phyloP scores from a whole-genome alignment of 2,329 filamentous ascomycete species.

The Kalaharituber pfeilii region DNA sequence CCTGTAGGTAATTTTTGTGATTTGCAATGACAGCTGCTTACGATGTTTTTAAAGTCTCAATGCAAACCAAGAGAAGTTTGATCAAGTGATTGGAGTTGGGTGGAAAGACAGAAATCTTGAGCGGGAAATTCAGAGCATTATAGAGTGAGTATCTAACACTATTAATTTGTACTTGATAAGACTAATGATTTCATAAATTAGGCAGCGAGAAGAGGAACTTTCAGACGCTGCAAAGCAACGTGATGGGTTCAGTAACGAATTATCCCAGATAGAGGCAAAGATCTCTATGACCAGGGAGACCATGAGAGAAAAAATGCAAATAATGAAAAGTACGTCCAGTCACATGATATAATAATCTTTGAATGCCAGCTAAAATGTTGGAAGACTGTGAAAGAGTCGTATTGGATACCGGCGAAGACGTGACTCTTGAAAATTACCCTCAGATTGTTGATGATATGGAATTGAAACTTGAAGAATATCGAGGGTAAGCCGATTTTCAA shows the following conservation, averaged over 20 bases:
- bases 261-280: conserved; percentile 57
- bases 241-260: conserved; percentile 51
- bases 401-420: conserved; percentile 5
- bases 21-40: not conserved
- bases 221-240: conserved; percentile 25
- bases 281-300: conserved; percentile 13
- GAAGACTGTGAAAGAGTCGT: conserved; percentile 11
- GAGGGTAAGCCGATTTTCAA: not conserved
- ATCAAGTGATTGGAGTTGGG: conserved; percentile 43
- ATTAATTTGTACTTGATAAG: too few species aligned
- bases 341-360: not conserved
- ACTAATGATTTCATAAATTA: conserved; percentile 2
- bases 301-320: conserved; percentile 12
- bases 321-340: not conserved
- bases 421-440: conserved; percentile 12
- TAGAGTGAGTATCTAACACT: conserved; percentile 16
- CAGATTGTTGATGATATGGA: conserved; percentile 6
- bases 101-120: conserved; percentile 61
- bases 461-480: conserved; percentile 8
- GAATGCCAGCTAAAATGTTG: not conserved
- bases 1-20: conserved; percentile 30
- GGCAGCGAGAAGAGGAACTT: conserved; percentile 20
- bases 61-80: not conserved
- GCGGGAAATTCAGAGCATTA: conserved; percentile 41
- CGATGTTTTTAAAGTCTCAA: not conserved